These are phyloP conservation scores for Phoma sp. DNA, from an alignment of 2,329 filamentous ascomycete species.

Conservation along the genomic window DNA sequence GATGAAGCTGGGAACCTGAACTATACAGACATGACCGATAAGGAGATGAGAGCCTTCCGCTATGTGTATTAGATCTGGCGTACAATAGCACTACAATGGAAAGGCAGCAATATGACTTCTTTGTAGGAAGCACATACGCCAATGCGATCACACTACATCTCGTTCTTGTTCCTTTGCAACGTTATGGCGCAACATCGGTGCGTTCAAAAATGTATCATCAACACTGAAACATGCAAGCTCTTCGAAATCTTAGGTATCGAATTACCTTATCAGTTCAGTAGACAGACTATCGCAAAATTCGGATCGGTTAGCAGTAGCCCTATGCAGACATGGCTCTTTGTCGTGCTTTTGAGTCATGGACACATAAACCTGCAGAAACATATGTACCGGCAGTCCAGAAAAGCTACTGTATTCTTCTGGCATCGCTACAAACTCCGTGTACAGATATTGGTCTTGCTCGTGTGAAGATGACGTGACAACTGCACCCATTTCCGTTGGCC, in stretches of 20 bases:
- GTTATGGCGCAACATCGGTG: background rate
- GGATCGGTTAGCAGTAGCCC: background rate
- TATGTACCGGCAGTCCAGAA: background rate
- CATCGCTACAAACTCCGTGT: no score
- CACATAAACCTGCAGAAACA: slow-evolving; percentile 7
- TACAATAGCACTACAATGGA: background rate
- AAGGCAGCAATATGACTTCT: background rate
- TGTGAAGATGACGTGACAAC: no score
- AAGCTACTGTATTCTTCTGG: no score
- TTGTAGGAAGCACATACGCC: no score
- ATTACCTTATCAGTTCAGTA: background rate
- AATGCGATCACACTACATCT: background rate
- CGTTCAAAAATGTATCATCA: background rate
- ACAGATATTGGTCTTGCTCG: no score
- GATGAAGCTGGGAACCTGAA: slow-evolving; percentile 11
- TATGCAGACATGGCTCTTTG: background rate
- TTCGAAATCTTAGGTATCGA: background rate
- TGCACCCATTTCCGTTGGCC: no score
- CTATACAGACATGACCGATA: slow-evolving; percentile 20
- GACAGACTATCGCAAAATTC: background rate
- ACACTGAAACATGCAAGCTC: background rate
- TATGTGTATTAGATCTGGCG: slow-evolving; percentile 19
- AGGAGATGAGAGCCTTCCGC: slow-evolving; percentile 19
- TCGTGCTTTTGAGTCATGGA: slow-evolving; percentile 5
- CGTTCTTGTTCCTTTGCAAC: background rate